A percentile compares a stretch with the other conserved stretches of the same genome.
Evolutionary conservation across 2,329 filamentous ascomycete species (phyloP).

Genomic region (Teratosphaeria zuluensis): DNA sequence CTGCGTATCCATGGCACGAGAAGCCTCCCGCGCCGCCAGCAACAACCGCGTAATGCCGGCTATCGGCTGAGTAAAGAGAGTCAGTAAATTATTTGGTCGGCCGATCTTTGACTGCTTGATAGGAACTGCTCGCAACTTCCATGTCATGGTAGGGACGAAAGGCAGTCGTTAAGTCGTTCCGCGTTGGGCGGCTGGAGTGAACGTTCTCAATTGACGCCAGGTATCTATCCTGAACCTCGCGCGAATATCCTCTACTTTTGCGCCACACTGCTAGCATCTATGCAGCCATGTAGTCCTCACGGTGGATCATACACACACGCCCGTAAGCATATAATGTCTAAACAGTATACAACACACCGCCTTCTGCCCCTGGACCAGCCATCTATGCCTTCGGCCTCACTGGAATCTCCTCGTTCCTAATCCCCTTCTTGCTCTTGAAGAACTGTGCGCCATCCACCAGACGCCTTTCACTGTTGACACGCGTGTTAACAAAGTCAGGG

Average conservation of each 20-base stretch:
- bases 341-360: not conserved
- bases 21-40: too few relatives aligned
- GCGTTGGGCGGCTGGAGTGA: not conserved
- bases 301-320: not conserved
- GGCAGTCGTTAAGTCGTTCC: not conserved
- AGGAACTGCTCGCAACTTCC: too few relatives aligned
- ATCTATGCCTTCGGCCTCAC: conserved; percentile 4
- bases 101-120: too few relatives aligned
- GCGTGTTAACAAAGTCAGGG: conserved; percentile 85
- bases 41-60: too few relatives aligned
- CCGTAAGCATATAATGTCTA: not conserved
- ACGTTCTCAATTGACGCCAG: not conserved
- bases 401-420: conserved; percentile 4
- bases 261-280: not conserved
- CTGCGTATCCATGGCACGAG: too few relatives aligned
- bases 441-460: conserved; percentile 52
- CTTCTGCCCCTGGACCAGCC: not conserved
- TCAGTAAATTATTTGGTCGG: too few relatives aligned
- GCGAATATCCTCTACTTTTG: not conserved
- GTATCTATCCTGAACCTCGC: not conserved
- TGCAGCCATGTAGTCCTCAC: not conserved
- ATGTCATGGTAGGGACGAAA: not conserved
- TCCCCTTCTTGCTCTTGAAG: conserved; percentile 33
- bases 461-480: conserved; percentile 56
- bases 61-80: too few relatives aligned